A percentile compares a stretch with the other conserved stretches of the same genome.
Evolutionary conservation across 2,329 filamentous ascomycete genomes (phyloP).

Genomic region (Dryadomyces quercivorus): DNA sequence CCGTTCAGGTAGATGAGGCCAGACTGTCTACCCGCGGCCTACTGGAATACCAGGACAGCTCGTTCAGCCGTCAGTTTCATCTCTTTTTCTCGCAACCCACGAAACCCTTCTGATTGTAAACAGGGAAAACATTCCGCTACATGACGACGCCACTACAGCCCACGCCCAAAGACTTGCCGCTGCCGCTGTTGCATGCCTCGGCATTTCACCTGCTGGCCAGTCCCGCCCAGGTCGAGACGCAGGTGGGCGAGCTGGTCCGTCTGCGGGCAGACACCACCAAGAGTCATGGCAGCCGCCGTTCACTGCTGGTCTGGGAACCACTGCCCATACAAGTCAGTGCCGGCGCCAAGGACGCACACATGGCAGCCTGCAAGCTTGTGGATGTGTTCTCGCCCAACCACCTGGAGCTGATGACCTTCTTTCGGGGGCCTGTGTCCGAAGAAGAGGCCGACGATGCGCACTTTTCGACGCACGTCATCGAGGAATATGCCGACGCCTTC

Average conservation of each 20-base stretch:
- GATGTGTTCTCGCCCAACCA: conserved; percentile 5
- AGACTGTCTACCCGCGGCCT: conserved; percentile 1
- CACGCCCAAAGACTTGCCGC: conserved; percentile 1
- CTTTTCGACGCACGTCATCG: background rate
- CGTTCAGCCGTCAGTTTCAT: conserved; percentile 2
- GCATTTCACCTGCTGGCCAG: conserved; percentile 3
- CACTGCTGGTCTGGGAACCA: conserved; percentile 2
- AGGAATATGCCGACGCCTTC: background rate
- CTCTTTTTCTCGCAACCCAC: no score
- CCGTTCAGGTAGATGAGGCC: background rate
- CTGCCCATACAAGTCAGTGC: background rate
- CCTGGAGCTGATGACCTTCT: conserved; percentile 2
- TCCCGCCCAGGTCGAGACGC: background rate
- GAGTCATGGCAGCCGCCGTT: background rate
- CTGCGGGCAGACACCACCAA: background rate
- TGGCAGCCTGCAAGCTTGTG: background rate
- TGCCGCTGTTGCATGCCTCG: background rate
- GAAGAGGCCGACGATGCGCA: background rate
- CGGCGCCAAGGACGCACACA: background rate
- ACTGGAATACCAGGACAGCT: conserved; percentile 1
- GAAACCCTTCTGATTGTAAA: background rate
- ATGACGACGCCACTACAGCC: conserved; percentile 4
- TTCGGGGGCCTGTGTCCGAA: background rate
- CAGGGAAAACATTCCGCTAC: conserved; percentile 3
- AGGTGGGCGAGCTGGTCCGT: background rate